Evolutionary conservation across 1,139 yeast species (phyloP).

Genomic region (Waltiozyma sp.): DNA sequence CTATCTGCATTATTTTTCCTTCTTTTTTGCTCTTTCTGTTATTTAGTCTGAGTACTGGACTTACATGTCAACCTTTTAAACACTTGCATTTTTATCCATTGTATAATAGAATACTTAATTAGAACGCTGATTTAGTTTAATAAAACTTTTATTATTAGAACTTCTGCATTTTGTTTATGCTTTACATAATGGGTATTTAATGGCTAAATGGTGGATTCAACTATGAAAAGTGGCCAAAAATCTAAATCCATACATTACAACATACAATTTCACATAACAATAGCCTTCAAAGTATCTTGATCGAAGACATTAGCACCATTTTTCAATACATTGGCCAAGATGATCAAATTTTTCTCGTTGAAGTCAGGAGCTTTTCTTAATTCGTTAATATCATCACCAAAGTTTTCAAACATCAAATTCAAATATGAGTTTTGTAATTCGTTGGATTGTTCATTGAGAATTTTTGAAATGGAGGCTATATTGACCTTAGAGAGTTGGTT

Average conservation of each 20-base stretch:
- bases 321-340: constrained; percentile 55
- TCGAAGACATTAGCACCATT: constrained; percentile 61
- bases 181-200: too few species aligned
- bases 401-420: constrained; percentile 44
- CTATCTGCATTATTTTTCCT: not conserved
- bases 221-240: too few species aligned
- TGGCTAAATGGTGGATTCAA: too few species aligned
- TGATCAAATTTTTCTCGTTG: constrained; percentile 42
- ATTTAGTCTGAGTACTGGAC: not conserved
- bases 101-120: not conserved
- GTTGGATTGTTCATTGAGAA: constrained; percentile 23
- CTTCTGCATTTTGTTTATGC: too few species aligned
- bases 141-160: too few species aligned
- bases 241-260: not conserved
- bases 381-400: constrained; percentile 53
- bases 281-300: constrained; percentile 41
- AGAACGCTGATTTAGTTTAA: too few species aligned
- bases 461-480: constrained; percentile 11
- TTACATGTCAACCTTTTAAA: too few species aligned
- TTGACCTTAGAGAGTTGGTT: constrained; percentile 8
- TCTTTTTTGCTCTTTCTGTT: not conserved
- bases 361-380: constrained; percentile 60
- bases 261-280: constrained; percentile 13
- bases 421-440: constrained; percentile 43
- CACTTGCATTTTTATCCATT: not conserved